A percentile compares a stretch with the other conserved stretches of the same genome.
Evolutionary conservation across 768 basidiomycete species (phyloP).

Genomic region (Russula virescens): DNA sequence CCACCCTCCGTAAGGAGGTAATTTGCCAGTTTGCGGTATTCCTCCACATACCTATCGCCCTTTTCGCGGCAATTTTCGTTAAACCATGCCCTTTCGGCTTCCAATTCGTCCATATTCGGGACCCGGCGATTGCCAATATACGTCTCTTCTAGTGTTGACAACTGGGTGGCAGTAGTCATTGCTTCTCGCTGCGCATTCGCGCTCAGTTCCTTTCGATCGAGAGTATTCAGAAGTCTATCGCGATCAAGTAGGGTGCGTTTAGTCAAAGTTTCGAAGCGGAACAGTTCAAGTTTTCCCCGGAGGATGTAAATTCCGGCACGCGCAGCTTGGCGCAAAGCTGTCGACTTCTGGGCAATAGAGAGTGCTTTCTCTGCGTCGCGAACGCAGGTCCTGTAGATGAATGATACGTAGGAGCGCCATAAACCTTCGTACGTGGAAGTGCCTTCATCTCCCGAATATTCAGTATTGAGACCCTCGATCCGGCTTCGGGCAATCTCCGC

Average conservation of each 20-base stretch:
- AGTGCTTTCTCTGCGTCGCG: constrained; percentile 28
- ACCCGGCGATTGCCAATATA: constrained; percentile 28
- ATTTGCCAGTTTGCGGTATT: constrained; percentile 24
- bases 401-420: constrained; percentile 27
- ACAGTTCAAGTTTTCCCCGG: constrained; percentile 29
- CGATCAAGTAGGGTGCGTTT: constrained; percentile 12
- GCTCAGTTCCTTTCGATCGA: not conserved
- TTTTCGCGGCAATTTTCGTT: constrained; percentile 26
- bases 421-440: constrained; percentile 14
- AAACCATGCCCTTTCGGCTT: constrained; percentile 28
- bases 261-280: constrained; percentile 26
- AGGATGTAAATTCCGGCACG: constrained; percentile 24
- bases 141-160: not conserved
- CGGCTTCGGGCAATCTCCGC: constrained; percentile 30
- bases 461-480: constrained; percentile 17
- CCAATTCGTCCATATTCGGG: constrained; percentile 15
- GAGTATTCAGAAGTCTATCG: not conserved
- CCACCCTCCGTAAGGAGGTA: constrained; percentile 21
- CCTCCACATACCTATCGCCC: constrained; percentile 24
- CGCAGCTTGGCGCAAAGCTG: constrained; percentile 30
- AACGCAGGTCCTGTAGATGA: constrained; percentile 29
- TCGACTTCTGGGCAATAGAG: constrained; percentile 25
- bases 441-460: constrained; percentile 1
- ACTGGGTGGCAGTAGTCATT: not conserved
- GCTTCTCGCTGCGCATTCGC: not conserved